These are phyloP conservation scores for Glycine soja DNA, from an alignment of 306 rosid genomes.

Conservation along the genomic window DNA sequence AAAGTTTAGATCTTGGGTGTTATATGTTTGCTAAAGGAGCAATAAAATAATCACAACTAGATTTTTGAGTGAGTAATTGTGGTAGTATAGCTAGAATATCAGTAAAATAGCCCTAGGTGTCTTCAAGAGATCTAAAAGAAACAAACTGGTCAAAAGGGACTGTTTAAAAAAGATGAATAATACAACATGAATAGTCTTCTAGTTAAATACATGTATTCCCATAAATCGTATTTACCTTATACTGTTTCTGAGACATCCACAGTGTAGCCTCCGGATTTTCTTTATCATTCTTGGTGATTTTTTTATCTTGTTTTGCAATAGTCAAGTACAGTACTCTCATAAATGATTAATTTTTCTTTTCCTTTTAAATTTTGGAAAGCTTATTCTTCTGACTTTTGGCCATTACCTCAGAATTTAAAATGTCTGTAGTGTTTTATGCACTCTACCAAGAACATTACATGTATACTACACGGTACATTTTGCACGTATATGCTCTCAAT, in stretches of 20 bases:
- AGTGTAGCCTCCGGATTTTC: not conserved
- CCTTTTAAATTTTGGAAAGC: not conserved
- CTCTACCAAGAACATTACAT: not conserved
- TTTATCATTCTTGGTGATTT: constrained; percentile 9
- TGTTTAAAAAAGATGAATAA: not conserved
- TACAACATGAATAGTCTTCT: not conserved
- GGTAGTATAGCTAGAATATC: not conserved
- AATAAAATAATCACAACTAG: not conserved
- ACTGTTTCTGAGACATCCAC: not conserved
- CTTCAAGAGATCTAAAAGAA: not conserved
- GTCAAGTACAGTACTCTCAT: not conserved
- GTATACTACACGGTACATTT: not conserved
- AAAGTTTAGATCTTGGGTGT: not conserved
- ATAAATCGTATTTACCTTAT: not conserved
- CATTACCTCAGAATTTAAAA: not conserved
- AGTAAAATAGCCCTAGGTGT: not conserved
- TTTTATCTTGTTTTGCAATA: constrained; percentile 14
- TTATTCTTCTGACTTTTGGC: not conserved
- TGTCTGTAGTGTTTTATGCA: constrained; percentile 30
- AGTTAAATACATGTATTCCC: not conserved
- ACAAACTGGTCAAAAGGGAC: not conserved
- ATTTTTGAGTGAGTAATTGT: constrained; percentile 13
- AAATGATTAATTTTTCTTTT: constrained; percentile 5
- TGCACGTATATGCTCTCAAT: constrained; percentile 2
- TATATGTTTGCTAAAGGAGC: not conserved